Percentiles rank a stretch among this genome's conserved stretches.
Evolutionary conservation across 164 flowering plant genomes (phyloP).

Genomic region (Magnolia sinica): DNA sequence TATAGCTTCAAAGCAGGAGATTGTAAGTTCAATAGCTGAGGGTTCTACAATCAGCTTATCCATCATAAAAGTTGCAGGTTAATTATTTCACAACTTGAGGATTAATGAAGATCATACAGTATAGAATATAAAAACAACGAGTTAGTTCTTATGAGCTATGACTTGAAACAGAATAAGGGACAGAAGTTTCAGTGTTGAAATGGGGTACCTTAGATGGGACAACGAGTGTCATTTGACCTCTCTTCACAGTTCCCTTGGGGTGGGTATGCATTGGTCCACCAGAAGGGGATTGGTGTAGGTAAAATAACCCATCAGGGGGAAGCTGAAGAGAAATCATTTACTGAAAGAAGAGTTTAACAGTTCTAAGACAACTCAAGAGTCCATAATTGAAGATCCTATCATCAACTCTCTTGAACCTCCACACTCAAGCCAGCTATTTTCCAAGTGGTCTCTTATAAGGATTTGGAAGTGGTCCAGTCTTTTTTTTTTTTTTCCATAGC

Average conservation of each 20-base stretch:
- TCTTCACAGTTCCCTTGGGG: neutral
- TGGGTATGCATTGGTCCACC: neutral
- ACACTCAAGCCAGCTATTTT: neutral
- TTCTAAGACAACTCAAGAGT: neutral
- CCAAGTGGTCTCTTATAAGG: neutral
- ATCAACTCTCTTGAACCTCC: neutral
- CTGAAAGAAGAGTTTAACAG: neutral
- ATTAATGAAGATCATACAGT: too few species aligned
- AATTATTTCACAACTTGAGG: neutral
- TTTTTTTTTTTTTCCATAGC: neutral
- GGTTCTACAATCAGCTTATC: neutral
- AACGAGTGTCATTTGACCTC: neutral
- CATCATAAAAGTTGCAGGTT: neutral
- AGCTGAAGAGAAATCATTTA: neutral
- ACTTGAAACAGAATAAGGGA: neutral
- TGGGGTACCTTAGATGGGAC: neutral
- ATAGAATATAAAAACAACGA: neutral
- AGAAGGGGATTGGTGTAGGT: neutral
- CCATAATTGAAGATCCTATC: neutral
- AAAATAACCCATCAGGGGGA: neutral
- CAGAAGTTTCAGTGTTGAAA: neutral
- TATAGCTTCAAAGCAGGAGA: neutral
- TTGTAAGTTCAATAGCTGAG: neutral
- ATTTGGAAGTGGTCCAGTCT: neutral
- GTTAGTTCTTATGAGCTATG: neutral